Conservation (phyloP, 2,329 filamentous ascomycete species). For the Hypoxylon rubiginosum region DNA sequence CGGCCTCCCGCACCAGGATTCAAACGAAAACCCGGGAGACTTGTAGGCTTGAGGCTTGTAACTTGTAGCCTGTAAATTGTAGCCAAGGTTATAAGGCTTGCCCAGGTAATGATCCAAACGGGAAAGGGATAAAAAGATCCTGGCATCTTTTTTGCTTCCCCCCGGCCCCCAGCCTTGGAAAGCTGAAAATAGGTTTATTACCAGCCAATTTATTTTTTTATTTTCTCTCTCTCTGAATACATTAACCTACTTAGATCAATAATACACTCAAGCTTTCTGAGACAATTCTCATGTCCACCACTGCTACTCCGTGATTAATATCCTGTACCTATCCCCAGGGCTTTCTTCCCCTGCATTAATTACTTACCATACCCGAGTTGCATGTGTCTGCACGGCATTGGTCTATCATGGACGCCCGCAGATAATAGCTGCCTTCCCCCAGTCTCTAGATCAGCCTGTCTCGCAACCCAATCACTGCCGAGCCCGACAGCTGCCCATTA, state of each 20-base stretch:
- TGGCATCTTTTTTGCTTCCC: constrained; percentile 27
- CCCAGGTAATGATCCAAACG: constrained; percentile 22
- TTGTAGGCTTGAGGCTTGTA: no score
- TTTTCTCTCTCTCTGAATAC: constrained; percentile 14
- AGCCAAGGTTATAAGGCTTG: constrained; percentile 22
- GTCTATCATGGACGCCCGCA: constrained; percentile 50
- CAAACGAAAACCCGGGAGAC: constrained; percentile 42
- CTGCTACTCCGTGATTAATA: constrained; percentile 22
- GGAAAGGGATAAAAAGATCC: constrained; percentile 31
- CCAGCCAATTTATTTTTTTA: constrained; percentile 37
- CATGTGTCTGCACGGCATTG: constrained; percentile 63
- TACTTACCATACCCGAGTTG: constrained; percentile 47
- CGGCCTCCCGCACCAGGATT: constrained; percentile 33
- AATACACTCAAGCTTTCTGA: constrained; percentile 29
- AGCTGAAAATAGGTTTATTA: constrained; percentile 34
- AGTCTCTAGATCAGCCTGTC: constrained; percentile 41
- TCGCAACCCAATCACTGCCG: constrained; percentile 45
- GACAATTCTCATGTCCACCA: constrained; percentile 22
- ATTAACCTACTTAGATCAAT: constrained; percentile 21
- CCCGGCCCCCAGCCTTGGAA: constrained; percentile 34
- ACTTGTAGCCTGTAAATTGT: no score
- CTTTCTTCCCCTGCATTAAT: constrained; percentile 44
- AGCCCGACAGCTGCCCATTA: constrained; percentile 50
- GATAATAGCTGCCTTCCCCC: constrained; percentile 39
- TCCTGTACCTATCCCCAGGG: neutral